Conservation (phyloP, 257 asterid genomes). For the Solanum pimpinellifolium region DNA sequence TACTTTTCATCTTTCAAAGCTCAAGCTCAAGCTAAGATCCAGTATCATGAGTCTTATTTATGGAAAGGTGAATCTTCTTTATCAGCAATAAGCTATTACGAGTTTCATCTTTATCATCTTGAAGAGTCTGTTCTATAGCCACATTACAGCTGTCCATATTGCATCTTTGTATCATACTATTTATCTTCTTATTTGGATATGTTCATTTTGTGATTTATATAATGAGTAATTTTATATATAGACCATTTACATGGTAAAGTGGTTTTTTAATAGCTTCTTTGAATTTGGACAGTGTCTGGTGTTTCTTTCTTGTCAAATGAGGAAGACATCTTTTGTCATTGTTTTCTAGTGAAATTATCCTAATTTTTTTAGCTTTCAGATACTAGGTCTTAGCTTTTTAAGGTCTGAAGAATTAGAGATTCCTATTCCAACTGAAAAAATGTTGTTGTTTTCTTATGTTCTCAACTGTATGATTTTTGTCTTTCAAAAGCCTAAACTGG, state of each 20-base stretch:
- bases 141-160: neutral
- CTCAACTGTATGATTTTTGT: neutral
- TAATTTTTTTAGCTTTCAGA: neutral
- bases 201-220: neutral
- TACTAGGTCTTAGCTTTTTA: neutral
- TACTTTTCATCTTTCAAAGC: conserved; percentile 64
- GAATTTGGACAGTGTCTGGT: neutral
- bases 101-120: neutral
- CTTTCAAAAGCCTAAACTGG: neutral
- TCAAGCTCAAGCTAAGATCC: conserved; percentile 82
- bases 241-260: neutral
- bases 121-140: neutral
- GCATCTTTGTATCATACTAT: neutral
- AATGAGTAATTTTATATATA: neutral
- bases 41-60: conserved; percentile 81
- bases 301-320: neutral
- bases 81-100: neutral
- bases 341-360: neutral
- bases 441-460: neutral
- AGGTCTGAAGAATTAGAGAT: neutral
- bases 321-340: neutral
- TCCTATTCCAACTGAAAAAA: neutral
- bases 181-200: neutral
- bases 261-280: neutral
- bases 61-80: conserved; percentile 45